These are phyloP conservation scores for Isoetes engelmannii DNA, from an alignment of 83 land plant species.

Conservation along the genomic window DNA sequence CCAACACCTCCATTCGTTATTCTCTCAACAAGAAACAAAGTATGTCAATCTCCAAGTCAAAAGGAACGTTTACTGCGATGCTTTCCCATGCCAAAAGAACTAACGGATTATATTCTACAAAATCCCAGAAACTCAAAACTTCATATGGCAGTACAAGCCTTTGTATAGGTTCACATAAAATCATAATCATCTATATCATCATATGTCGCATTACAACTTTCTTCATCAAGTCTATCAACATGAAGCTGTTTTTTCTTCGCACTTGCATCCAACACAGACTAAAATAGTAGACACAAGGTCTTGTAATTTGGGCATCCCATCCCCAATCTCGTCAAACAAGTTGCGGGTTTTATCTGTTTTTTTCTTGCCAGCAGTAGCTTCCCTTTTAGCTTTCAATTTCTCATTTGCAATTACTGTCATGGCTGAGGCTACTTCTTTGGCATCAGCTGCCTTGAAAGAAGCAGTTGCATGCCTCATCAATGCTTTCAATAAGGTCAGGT, in stretches of 20 bases:
- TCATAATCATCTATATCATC: constrained; percentile 21
- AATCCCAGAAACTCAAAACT: too few species aligned
- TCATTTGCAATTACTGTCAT: constrained; percentile 82
- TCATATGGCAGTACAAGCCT: too few species aligned
- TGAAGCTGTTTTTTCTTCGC: constrained; percentile 24
- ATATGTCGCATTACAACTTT: neutral
- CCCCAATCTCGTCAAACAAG: neutral
- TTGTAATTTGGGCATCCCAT: neutral
- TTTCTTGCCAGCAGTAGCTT: constrained; percentile 72
- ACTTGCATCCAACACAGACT: constrained; percentile 1
- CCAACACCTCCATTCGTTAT: too few species aligned
- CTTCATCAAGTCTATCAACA: constrained; percentile 20
- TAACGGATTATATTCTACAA: too few species aligned
- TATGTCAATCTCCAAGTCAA: too few species aligned
- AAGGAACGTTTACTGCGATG: too few species aligned
- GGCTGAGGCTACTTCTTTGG: constrained; percentile 81
- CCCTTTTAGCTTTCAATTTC: constrained; percentile 82
- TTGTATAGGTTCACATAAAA: constrained; percentile 12
- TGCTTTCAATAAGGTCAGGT: constrained; percentile 61
- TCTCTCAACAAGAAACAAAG: too few species aligned
- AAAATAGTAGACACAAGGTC: too few species aligned
- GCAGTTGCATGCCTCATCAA: constrained; percentile 70
- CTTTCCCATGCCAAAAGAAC: too few species aligned
- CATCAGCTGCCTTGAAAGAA: constrained; percentile 71
- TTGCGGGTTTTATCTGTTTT: constrained; percentile 41